Percentiles rank a stretch among this genome's conserved stretches.
Conservation (phyloP, 2,329 filamentous ascomycete species). For the Penicillium griseofulvum region DNA sequence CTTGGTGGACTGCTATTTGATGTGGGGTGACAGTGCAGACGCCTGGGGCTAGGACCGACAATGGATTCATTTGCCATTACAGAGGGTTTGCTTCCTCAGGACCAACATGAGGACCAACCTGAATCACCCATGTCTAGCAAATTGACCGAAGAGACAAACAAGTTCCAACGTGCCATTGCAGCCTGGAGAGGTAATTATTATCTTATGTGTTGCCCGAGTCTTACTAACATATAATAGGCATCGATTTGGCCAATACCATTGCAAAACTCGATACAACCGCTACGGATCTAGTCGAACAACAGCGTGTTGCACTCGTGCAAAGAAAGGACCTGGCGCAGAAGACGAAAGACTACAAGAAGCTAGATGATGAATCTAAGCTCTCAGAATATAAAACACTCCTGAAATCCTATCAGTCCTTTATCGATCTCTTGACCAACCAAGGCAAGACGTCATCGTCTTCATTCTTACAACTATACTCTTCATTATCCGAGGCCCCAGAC, state of each 20-base stretch:
- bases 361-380: slow-evolving; percentile 84
- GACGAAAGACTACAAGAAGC: slow-evolving; percentile 95
- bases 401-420: slow-evolving; percentile 96
- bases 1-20: slow-evolving; percentile 18
- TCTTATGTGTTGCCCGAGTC: background rate
- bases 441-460: slow-evolving; percentile 91
- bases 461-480: slow-evolving; percentile 89
- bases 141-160: slow-evolving; percentile 67
- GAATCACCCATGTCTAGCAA: slow-evolving; percentile 26
- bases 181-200: slow-evolving; percentile 82
- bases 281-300: slow-evolving; percentile 90
- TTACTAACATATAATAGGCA: slow-evolving; percentile 54
- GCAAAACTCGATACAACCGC: slow-evolving; percentile 86
- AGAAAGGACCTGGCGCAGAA: slow-evolving; percentile 97
- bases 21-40: slow-evolving; percentile 27
- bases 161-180: slow-evolving; percentile 93
- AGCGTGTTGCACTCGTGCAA: slow-evolving; percentile 92
- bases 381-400: slow-evolving; percentile 83
- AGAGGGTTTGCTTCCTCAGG: slow-evolving; percentile 39
- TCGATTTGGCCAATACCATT: slow-evolving; percentile 81
- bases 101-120: slow-evolving; percentile 27
- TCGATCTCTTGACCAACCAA: slow-evolving; percentile 93
- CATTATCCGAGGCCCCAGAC: slow-evolving; percentile 91
- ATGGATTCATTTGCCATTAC: slow-evolving; percentile 48
- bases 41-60: slow-evolving; percentile 14